Conservation (phyloP, 805 yeast genomes). For the Pichia nakasei region DNA sequence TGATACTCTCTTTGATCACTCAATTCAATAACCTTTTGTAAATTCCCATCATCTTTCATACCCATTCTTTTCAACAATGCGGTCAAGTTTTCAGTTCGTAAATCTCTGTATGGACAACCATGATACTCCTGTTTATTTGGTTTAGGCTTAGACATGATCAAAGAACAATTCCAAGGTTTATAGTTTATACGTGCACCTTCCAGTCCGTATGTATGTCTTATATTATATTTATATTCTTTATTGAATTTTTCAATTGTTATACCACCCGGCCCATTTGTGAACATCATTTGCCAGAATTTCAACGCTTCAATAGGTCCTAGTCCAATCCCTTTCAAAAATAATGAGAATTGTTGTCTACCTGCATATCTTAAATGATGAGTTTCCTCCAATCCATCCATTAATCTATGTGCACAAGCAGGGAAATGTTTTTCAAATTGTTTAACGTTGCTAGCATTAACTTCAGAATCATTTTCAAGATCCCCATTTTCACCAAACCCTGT, state of each 20-base stretch:
- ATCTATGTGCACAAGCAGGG: conserved; percentile 62
- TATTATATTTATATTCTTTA: conserved; percentile 82
- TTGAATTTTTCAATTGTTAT: conserved; percentile 67
- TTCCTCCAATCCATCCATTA: conserved; percentile 51
- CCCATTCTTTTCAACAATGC: conserved; percentile 55
- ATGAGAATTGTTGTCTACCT: conserved; percentile 78
- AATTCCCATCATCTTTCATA: conserved; percentile 41
- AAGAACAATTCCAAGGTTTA: conserved; percentile 77
- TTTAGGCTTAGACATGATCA: conserved; percentile 62
- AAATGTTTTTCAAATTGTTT: conserved; percentile 50
- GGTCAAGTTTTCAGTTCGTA: conserved; percentile 54
- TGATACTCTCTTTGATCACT: conserved; percentile 66
- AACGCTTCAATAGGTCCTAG: conserved; percentile 80
- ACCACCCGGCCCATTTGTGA: conserved; percentile 39
- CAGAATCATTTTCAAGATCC: conserved; percentile 22
- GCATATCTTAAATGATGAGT: conserved; percentile 70
- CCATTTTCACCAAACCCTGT: conserved; percentile 14
- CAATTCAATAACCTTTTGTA: conserved; percentile 55
- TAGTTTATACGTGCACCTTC: conserved; percentile 86
- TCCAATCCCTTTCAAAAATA: conserved; percentile 87
- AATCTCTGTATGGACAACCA: conserved; percentile 89
- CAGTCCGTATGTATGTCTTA: conserved; percentile 83
- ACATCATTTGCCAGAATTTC: conserved; percentile 72
- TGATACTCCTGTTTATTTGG: conserved; percentile 65
- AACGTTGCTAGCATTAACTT: conserved; percentile 55